phyloP scores from a whole-genome alignment of 345 rosid species.

The Citrus unshiu region DNA sequence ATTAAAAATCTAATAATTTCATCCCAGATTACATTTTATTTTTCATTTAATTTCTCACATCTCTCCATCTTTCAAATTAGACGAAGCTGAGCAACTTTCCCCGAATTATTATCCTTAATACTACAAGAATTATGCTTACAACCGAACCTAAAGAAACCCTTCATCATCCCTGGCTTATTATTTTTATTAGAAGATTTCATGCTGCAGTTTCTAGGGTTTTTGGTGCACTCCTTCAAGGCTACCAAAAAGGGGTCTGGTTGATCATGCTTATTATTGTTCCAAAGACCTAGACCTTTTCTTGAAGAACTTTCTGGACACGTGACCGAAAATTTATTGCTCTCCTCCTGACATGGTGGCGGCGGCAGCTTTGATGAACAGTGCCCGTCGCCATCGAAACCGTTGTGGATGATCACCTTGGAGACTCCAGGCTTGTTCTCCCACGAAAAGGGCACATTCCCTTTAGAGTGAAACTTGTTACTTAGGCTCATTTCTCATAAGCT shows the following conservation, averaged over 20 bases:
- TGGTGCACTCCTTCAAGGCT: constrained; percentile 10
- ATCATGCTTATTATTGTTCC: neutral
- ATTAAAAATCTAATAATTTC: neutral
- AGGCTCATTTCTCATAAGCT: neutral
- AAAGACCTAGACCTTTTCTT: neutral
- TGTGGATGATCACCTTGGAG: neutral
- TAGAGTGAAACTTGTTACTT: neutral
- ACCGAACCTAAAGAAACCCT: constrained; percentile 3
- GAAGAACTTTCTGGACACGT: neutral
- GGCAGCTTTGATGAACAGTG: neutral
- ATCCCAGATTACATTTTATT: neutral
- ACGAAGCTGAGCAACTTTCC: neutral
- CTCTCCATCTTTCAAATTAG: neutral
- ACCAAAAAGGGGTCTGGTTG: constrained; percentile 7
- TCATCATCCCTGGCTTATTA: neutral
- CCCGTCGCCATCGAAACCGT: neutral
- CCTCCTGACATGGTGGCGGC: neutral
- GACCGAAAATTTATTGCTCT: neutral
- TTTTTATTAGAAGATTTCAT: neutral
- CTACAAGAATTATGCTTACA: neutral
- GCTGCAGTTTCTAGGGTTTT: neutral
- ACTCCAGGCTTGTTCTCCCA: constrained; percentile 16
- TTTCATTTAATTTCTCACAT: neutral
- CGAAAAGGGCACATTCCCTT: constrained; percentile 6
- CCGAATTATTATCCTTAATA: neutral